Base-by-base conservation (phyloP, 192 early-diverging fungal genomes). In the Anaeromyces robustus region DNA sequence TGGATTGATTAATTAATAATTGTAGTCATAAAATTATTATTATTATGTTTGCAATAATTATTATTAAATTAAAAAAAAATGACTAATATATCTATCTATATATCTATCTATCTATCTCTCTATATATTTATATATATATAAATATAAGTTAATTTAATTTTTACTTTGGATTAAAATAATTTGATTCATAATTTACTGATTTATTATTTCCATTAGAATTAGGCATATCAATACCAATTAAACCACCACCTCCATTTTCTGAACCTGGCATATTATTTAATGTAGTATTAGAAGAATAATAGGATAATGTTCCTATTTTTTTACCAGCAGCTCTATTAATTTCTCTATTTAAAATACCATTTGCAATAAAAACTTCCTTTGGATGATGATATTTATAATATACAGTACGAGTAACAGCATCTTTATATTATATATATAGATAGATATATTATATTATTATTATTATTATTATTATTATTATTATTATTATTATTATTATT, bases 321-420 rank as follows among this genome's bases (percentile, higher is more conserved):
- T 90, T 90, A 26, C 89, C 87, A 39, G 89, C 90, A 17, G 89
- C 89, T 18, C 87, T 86, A 79, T 89, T 89, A 68, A 91, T 78
- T 80, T 89, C 90, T 77, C 90, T 84, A 77, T 92, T 92, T 32
- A 92, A 84, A 22, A 92, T 87, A 17, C 90, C 90, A 80, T 89
- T 86, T 4, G 86, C 81, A 13, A 92, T 86, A 80, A 87, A 87
- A 18, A 90, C 90, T 80, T 92, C 90, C 78, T 92, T 92, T 78
- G 90, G 90, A 79, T 92, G 90, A 81, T 83, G 88, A 80, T 91
- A 91, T 80, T 91, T 89, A 83, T 87, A 86, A 81, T 87, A 90
- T 26, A 89, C 89, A 16, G 90, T 90, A 31, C 89, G 81, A 12
- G 87, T 85, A 18, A 91, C 87, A n/a, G 86, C 81, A 81, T 91